phyloP scores from a whole-genome alignment of 1,284 basidiomycete genomes.

The Sporisorium sorghi region DNA sequence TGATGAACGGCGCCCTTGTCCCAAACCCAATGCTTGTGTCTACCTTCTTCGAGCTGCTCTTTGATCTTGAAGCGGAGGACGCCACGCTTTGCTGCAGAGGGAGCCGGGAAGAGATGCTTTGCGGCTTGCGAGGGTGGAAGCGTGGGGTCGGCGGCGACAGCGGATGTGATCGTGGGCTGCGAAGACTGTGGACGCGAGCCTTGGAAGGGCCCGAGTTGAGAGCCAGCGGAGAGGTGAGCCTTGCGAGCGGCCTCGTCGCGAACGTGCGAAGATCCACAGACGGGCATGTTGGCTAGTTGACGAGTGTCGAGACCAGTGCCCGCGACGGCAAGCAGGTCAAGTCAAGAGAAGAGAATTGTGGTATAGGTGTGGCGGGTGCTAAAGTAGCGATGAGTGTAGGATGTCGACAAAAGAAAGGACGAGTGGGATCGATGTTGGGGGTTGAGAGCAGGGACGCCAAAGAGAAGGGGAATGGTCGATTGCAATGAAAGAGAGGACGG shows the following conservation, averaged over 20 bases:
- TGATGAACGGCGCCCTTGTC: conserved; percentile 62
- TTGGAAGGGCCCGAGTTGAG: conserved; percentile 39
- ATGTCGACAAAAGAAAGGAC: neutral
- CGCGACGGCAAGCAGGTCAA: neutral
- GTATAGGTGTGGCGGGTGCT: too few relatives aligned
- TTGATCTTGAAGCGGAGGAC: conserved; percentile 63
- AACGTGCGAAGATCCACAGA: conserved; percentile 43
- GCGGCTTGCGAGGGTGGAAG: conserved; percentile 56
- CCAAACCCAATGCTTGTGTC: conserved; percentile 66
- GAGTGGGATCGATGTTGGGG: too few relatives aligned
- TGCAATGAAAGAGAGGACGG: neutral
- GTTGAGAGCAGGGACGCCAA: too few relatives aligned
- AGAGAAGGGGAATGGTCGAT: neutral
- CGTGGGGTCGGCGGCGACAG: conserved; percentile 58
- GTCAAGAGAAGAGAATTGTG: too few relatives aligned
- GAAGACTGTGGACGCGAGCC: conserved; percentile 42
- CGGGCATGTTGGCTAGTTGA: conserved; percentile 32
- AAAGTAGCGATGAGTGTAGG: neutral
- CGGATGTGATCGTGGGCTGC: conserved; percentile 63
- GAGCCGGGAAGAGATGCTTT: conserved; percentile 54
- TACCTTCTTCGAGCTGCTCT: conserved; percentile 59
- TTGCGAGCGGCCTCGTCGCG: conserved; percentile 33
- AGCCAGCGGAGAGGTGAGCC: conserved; percentile 46
- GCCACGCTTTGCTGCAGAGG: conserved; percentile 55
- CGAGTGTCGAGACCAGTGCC: neutral